These are phyloP conservation scores for Gracilaria caudata DNA, from an alignment of 23 red algal species.

Conservation along the genomic window DNA sequence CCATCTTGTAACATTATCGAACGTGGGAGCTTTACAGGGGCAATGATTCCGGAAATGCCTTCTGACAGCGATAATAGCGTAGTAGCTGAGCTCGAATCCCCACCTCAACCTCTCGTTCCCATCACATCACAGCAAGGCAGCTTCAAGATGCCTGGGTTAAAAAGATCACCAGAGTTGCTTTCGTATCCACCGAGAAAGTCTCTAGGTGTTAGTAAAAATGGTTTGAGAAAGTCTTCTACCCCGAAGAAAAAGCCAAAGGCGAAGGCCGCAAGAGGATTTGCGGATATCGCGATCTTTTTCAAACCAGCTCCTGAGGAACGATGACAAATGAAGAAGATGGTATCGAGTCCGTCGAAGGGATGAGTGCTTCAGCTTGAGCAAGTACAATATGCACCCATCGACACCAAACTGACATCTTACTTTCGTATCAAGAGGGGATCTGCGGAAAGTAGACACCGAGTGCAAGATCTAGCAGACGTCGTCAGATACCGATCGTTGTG, in stretches of 20 bases:
- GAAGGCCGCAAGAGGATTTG: not conserved
- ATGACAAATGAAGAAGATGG: not conserved
- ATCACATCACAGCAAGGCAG: not conserved
- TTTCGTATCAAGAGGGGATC: not conserved
- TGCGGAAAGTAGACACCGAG: not conserved
- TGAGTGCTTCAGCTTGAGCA: not conserved
- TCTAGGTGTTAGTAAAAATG: not conserved
- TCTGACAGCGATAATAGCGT: slow-evolving; percentile 26
- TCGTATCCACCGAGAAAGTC: not conserved
- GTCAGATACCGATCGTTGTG: not conserved
- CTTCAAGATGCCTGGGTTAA: not conserved
- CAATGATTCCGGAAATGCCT: slow-evolving; percentile 4
- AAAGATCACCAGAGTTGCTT: not conserved
- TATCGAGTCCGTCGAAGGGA: not conserved
- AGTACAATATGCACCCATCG: not conserved
- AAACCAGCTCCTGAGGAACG: not conserved
- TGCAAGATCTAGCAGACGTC: not conserved
- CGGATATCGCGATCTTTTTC: slow-evolving; percentile 3
- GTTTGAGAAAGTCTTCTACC: not conserved
- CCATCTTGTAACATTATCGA: not conserved
- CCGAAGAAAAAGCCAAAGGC: not conserved
- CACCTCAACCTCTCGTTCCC: not conserved
- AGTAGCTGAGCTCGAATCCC: not conserved
- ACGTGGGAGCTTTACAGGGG: not conserved
- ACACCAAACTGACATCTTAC: not conserved